Conservation (phyloP, 2,329 filamentous ascomycete genomes). For the Thielaviopsis euricoi region DNA sequence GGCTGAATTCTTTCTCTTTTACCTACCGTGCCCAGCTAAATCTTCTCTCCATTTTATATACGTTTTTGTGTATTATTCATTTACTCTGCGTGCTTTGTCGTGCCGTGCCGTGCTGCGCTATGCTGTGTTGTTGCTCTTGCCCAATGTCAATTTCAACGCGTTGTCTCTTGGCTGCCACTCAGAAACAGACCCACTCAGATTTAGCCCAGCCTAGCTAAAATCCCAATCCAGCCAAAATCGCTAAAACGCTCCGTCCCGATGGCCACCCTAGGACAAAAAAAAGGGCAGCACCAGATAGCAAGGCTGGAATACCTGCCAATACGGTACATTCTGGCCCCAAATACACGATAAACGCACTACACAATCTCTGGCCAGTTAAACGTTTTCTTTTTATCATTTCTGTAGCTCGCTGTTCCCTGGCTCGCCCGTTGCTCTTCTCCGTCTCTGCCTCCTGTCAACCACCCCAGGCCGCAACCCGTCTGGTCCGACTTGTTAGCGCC, state of each 20-base stretch:
- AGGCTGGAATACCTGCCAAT: neutral
- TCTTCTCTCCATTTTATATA: neutral
- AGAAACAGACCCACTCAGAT: neutral
- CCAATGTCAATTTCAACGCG: neutral
- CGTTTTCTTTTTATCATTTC: neutral
- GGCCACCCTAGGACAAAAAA: neutral
- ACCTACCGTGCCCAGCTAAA: too few relatives aligned
- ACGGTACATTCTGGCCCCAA: too few relatives aligned
- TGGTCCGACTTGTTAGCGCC: neutral
- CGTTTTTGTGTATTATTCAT: neutral
- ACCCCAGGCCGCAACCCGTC: neutral
- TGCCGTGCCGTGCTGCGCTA: too few relatives aligned
- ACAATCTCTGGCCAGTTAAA: neutral
- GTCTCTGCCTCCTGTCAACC: neutral
- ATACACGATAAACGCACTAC: neutral
- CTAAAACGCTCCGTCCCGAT: constrained; percentile 11
- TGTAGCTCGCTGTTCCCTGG: neutral
- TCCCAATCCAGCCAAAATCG: constrained; percentile 2
- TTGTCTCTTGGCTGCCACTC: neutral
- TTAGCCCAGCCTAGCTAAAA: neutral
- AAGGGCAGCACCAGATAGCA: neutral
- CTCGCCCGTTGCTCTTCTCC: constrained; percentile 5
- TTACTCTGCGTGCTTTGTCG: neutral
- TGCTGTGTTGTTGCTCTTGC: neutral
- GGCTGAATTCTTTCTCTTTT: neutral